Percentiles rank a stretch among this genome's conserved stretches.
Evolutionary conservation across 768 basidiomycete genomes (phyloP).

Genomic region (Xerocomellus dryophilus): DNA sequence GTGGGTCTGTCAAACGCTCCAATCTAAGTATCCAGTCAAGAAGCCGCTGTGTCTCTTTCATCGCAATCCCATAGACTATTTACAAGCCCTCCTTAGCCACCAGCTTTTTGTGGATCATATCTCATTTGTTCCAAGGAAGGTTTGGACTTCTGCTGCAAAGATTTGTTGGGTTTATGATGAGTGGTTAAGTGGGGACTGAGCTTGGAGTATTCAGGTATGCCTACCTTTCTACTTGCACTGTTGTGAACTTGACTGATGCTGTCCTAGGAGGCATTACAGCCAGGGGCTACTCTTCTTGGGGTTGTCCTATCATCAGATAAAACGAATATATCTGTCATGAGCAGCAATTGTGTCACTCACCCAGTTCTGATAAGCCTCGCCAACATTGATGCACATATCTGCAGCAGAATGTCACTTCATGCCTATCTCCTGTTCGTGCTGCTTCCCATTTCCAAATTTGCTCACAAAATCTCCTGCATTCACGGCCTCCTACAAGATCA

Average conservation of each 20-base stretch:
- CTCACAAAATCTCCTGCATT: background rate
- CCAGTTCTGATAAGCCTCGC: conserved; percentile 11
- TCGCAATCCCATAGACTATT: background rate
- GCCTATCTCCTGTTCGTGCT: background rate
- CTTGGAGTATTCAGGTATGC: conserved; percentile 1
- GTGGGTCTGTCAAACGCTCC: background rate
- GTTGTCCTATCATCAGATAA: too few species aligned
- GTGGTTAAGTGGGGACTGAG: background rate
- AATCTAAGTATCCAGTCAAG: background rate
- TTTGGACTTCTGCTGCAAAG: background rate
- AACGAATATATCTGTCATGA: too few species aligned
- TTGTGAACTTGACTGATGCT: background rate
- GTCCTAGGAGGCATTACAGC: background rate
- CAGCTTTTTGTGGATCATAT: background rate
- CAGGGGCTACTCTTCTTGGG: too few species aligned
- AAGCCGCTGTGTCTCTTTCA: background rate
- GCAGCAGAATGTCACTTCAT: conserved; percentile 14
- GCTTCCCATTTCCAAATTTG: conserved; percentile 6
- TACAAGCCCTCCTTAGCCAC: background rate
- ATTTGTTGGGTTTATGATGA: background rate
- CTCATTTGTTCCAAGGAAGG: too few species aligned
- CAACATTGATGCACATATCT: conserved; percentile 7
- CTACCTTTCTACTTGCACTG: too few species aligned
- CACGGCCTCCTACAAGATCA: too few species aligned
- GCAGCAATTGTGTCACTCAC: too few species aligned